These are phyloP conservation scores for Aspergillus diversus DNA, from an alignment of 495 filamentous ascomycete species.

Conservation along the genomic window DNA sequence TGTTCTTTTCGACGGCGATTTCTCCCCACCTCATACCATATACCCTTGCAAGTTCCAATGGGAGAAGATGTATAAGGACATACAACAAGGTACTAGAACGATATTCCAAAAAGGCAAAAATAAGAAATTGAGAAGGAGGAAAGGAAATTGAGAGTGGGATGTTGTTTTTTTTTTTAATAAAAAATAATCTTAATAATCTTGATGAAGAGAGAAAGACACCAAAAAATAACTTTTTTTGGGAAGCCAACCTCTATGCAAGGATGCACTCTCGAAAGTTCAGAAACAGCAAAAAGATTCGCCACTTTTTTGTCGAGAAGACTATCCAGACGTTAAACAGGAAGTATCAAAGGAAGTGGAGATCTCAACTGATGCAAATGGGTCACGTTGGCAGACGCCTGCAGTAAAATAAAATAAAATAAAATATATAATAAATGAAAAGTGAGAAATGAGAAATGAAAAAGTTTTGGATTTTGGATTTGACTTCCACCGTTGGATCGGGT, in stretches of 20 bases:
- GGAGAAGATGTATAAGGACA: too few relatives aligned
- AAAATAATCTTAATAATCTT: slow-evolving; percentile 6
- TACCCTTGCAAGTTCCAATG: neutral
- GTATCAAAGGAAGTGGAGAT: slow-evolving; percentile 21
- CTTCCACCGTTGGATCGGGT: slow-evolving; percentile 33
- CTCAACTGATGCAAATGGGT: slow-evolving; percentile 18
- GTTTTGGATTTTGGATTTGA: slow-evolving; percentile 9
- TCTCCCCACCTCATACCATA: neutral
- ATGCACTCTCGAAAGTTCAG: slow-evolving; percentile 19
- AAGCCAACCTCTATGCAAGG: slow-evolving; percentile 22
- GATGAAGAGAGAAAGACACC: slow-evolving; percentile 17
- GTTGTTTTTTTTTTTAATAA: neutral
- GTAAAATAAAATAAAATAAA: slow-evolving; percentile 15
- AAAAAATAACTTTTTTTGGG: neutral
- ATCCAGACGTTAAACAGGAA: slow-evolving; percentile 13
- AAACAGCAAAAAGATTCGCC: slow-evolving; percentile 16
- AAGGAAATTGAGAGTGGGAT: slow-evolving; percentile 5
- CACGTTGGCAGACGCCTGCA: slow-evolving; percentile 24
- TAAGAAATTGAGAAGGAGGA: slow-evolving; percentile 2
- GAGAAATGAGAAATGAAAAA: slow-evolving; percentile 3
- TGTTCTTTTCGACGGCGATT: neutral
- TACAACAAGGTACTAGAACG: neutral
- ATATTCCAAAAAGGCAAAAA: neutral
- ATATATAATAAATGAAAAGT: slow-evolving; percentile 8
- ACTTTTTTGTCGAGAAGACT: slow-evolving; percentile 22